Evolutionary conservation across 2,329 filamentous ascomycete genomes (phyloP).

Genomic region (Ceratocystis papillata): DNA sequence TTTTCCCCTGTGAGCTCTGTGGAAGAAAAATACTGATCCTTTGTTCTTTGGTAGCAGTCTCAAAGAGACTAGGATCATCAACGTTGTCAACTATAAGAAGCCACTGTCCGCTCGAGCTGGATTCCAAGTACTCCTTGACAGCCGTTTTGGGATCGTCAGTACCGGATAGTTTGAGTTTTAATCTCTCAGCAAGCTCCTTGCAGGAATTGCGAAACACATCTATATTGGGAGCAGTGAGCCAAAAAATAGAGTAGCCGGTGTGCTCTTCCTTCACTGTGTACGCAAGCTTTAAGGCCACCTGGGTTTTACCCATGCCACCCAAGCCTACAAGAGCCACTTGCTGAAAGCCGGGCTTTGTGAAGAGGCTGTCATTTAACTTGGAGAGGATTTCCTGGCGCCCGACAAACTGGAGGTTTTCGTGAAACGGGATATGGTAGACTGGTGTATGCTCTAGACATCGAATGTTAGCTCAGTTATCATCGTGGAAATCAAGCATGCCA

Average conservation of each 20-base stretch:
- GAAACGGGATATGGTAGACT: not conserved
- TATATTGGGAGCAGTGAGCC: not conserved
- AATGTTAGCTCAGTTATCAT: not conserved
- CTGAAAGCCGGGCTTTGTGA: not conserved
- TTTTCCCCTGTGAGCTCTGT: constrained; percentile 8
- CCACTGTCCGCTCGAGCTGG: constrained; percentile 26
- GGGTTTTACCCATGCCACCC: not conserved
- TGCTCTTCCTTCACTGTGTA: not conserved
- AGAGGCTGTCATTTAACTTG: not conserved
- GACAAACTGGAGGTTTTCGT: not conserved
- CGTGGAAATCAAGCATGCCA: not conserved
- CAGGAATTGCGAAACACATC: not conserved
- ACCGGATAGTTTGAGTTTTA: not conserved
- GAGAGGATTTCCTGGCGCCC: not conserved
- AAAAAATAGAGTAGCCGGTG: not conserved
- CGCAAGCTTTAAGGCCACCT: not conserved
- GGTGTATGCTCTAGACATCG: not conserved
- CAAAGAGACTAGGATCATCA: constrained; percentile 24
- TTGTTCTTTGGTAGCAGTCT: not conserved
- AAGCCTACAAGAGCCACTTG: not conserved
- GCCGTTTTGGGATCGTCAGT: not conserved
- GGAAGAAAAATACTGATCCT: constrained; percentile 29
- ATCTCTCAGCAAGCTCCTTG: not conserved
- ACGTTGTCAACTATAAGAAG: constrained; percentile 28
- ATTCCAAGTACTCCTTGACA: constrained; percentile 25